These are phyloP conservation scores for Stachybotrys chlorohalonatus DNA, from an alignment of 2,329 filamentous ascomycete genomes.

Conservation along the genomic window DNA sequence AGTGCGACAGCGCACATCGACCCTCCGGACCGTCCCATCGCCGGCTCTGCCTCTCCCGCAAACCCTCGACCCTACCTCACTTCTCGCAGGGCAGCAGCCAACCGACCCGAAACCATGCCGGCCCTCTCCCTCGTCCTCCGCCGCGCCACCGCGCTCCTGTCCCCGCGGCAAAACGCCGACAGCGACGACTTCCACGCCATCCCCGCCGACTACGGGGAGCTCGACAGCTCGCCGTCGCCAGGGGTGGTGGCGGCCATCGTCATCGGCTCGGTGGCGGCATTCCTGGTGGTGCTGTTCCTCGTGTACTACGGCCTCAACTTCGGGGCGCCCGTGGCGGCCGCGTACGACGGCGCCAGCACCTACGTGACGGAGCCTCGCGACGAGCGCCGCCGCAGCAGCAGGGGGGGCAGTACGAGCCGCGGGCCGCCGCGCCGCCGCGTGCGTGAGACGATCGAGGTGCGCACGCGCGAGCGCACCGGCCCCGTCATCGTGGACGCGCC, in stretches of 20 bases:
- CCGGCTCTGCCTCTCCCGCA: not conserved
- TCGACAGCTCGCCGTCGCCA: slow-evolving; percentile 29
- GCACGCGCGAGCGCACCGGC: slow-evolving; percentile 11
- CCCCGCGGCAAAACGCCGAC: slow-evolving; percentile 8
- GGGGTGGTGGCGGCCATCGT: slow-evolving; percentile 34
- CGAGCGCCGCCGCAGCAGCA: slow-evolving; percentile 3
- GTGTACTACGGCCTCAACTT: slow-evolving; percentile 40
- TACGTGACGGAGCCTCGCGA: slow-evolving; percentile 5
- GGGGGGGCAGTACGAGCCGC: slow-evolving; percentile 11
- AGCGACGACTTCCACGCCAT: slow-evolving; percentile 18
- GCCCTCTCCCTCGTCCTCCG: slow-evolving; percentile 5
- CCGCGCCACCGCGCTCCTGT: slow-evolving; percentile 8
- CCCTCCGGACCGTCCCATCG: not conserved
- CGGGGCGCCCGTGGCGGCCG: slow-evolving; percentile 21
- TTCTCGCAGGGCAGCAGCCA: not conserved
- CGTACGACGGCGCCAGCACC: slow-evolving; percentile 10
- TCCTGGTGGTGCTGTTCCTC: slow-evolving; percentile 43
- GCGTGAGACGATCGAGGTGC: slow-evolving; percentile 19
- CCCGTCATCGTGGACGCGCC: slow-evolving; percentile 18
- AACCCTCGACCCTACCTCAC: not conserved
- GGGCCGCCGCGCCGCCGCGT: slow-evolving; percentile 8
- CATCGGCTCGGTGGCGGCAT: slow-evolving; percentile 36
- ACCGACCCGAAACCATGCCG: slow-evolving; percentile 1
- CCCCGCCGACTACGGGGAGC: slow-evolving; percentile 23
- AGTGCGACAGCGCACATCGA: not conserved